phyloP scores from a whole-genome alignment of 2,329 filamentous ascomycete genomes.

The Plenodomus lindquistii region DNA sequence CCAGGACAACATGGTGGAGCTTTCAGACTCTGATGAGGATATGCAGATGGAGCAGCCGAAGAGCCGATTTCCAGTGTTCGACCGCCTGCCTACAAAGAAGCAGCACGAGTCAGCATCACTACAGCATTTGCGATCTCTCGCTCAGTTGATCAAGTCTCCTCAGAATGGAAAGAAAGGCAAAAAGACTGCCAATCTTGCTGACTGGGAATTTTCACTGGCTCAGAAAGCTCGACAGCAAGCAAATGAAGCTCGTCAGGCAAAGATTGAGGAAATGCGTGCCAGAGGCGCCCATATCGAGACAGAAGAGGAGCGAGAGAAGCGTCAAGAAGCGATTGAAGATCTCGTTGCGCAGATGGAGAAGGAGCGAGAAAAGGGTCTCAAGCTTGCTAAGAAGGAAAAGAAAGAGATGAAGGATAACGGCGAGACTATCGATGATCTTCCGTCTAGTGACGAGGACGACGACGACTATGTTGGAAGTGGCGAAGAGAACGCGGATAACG shows the following conservation, averaged over 20 bases:
- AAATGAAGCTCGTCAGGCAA: constrained; percentile 73
- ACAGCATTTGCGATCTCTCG: constrained; percentile 71
- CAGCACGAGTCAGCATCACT: constrained; percentile 67
- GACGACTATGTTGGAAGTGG: constrained; percentile 54
- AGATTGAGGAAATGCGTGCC: constrained; percentile 73
- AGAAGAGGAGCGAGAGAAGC: constrained; percentile 80
- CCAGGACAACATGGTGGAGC: constrained; percentile 28
- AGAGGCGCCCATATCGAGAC: constrained; percentile 83
- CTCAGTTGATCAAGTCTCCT: constrained; percentile 68
- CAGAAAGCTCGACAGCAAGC: constrained; percentile 80
- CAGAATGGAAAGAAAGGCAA: constrained; percentile 52
- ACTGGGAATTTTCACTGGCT: constrained; percentile 70
- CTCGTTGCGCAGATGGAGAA: constrained; percentile 70
- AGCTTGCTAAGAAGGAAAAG: constrained; percentile 77
- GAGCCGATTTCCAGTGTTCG: constrained; percentile 61
- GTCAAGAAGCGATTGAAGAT: constrained; percentile 83
- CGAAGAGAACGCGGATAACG: constrained; percentile 51
- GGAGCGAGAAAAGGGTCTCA: constrained; percentile 77
- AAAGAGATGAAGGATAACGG: constrained; percentile 68
- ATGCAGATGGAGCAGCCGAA: constrained; percentile 62
- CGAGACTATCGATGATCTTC: constrained; percentile 47
- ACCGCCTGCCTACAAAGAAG: constrained; percentile 67
- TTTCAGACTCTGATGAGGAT: constrained; percentile 62
- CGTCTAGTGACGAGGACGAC: constrained; percentile 60
- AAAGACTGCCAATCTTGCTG: constrained; percentile 66